These are phyloP conservation scores for Termitomyces sp. DNA, from an alignment of 768 basidiomycete species.

Conservation along the genomic window DNA sequence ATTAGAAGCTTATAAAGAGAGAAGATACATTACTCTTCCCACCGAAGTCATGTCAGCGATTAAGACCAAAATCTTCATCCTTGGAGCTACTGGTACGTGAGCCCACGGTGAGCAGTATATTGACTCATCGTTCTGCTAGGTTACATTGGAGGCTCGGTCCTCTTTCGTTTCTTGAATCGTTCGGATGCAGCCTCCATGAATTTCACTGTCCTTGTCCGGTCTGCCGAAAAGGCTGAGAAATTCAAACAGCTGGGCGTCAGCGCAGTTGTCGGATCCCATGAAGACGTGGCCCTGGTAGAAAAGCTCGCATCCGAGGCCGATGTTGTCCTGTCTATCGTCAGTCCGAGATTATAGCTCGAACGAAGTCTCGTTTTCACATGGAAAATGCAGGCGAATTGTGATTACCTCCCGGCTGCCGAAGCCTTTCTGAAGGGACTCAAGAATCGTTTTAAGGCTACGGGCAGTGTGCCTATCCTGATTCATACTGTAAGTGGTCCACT, in stretches of 20 bases:
- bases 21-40: background rate
- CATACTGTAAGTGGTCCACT: constrained; percentile 46
- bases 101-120: background rate
- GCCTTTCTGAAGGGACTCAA: constrained; percentile 50
- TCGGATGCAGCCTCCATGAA: constrained; percentile 27
- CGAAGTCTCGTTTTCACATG: background rate
- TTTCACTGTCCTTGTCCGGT: constrained; percentile 41
- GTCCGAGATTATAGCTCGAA: background rate
- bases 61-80: constrained; percentile 12
- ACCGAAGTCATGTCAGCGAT: background rate
- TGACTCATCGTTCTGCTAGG: constrained; percentile 19
- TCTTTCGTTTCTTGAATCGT: constrained; percentile 35
- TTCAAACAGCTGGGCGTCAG: constrained; percentile 31
- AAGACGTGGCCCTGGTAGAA: constrained; percentile 35
- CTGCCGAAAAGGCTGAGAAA: constrained; percentile 37
- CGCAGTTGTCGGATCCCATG: constrained; percentile 38
- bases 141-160: constrained; percentile 43
- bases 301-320: constrained; percentile 34
- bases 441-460: constrained; percentile 34
- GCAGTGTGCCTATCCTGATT: constrained; percentile 42
- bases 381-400: constrained; percentile 29
- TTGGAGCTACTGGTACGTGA: constrained; percentile 12
- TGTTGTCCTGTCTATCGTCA: constrained; percentile 13
- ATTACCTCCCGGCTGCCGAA: constrained; percentile 36
- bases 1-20: background rate